Evolutionary conservation across 176 grass and related monocot genomes (phyloP).

Genomic region (Chloris gayana): DNA sequence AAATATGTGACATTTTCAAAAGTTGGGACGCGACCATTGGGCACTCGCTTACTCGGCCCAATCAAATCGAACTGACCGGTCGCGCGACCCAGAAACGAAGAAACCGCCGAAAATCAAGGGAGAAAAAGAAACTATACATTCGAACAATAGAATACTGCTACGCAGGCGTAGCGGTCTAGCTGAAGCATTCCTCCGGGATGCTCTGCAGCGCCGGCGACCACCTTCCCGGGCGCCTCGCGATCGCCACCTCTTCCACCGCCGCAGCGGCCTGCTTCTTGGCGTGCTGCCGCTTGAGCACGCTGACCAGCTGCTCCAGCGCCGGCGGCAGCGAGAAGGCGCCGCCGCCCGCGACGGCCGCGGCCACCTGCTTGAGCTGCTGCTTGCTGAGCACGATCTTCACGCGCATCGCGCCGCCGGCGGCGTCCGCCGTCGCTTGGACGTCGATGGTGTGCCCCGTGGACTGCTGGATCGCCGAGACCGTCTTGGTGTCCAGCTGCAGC

Average conservation of each 20-base stretch:
- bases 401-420: slow-evolving; percentile 37
- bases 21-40: slow-evolving; percentile 34
- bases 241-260: background rate
- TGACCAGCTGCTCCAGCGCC: slow-evolving; percentile 67
- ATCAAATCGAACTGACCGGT: background rate
- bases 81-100: slow-evolving; percentile 12
- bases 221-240: slow-evolving; percentile 24
- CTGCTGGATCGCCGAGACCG: slow-evolving; percentile 52
- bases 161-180: background rate
- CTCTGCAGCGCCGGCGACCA: slow-evolving; percentile 76
- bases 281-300: slow-evolving; percentile 60
- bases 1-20: slow-evolving; percentile 53
- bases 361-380: slow-evolving; percentile 75
- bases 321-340: slow-evolving; percentile 46
- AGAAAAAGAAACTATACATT: slow-evolving; percentile 39
- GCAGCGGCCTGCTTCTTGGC: slow-evolving; percentile 39
- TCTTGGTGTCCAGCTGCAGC: slow-evolving; percentile 61
- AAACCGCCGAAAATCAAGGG: background rate
- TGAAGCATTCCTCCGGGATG: slow-evolving; percentile 72
- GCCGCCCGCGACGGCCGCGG: slow-evolving; percentile 44
- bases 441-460: slow-evolving; percentile 42
- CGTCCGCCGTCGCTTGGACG: background rate
- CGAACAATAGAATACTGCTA: background rate
- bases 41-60: slow-evolving; percentile 42
- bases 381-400: slow-evolving; percentile 78